These are phyloP conservation scores for Rhypophila decipiens DNA, from an alignment of 495 filamentous ascomycete genomes.

Conservation along the genomic window DNA sequence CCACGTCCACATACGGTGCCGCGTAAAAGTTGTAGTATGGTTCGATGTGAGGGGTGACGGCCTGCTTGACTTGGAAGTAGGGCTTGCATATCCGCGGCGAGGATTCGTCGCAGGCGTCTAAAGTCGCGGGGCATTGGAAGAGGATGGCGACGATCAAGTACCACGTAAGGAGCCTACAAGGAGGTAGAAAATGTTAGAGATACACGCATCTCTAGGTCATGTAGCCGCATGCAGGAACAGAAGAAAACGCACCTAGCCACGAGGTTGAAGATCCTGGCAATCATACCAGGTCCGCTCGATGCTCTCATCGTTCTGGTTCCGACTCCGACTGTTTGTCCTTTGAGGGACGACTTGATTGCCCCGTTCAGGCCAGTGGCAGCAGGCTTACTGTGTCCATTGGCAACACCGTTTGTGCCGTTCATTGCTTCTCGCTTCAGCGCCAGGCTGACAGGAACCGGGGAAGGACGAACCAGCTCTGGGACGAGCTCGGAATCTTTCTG, in stretches of 20 bases:
- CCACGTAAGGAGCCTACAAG: conserved; percentile 70
- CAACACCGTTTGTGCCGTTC: conserved; percentile 28
- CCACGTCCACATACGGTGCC: conserved; percentile 72
- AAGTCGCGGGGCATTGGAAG: conserved; percentile 72
- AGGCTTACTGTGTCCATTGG: conserved; percentile 23
- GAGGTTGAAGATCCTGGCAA: conserved; percentile 48
- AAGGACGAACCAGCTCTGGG: not conserved
- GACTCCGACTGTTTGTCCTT: conserved; percentile 22
- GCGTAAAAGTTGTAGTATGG: conserved; percentile 86
- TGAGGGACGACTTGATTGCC: conserved; percentile 18
- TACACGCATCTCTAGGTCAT: too few relatives aligned
- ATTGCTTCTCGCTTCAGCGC: conserved; percentile 21
- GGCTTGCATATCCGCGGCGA: conserved; percentile 81
- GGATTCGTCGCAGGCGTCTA: conserved; percentile 56
- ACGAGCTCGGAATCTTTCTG: too few relatives aligned
- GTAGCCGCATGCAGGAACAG: not conserved
- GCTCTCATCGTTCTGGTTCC: conserved; percentile 13
- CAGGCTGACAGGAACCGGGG: conserved; percentile 13
- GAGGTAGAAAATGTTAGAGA: not conserved
- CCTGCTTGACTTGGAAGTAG: conserved; percentile 64
- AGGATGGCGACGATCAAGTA: conserved; percentile 72
- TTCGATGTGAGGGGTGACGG: conserved; percentile 65
- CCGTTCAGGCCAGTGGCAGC: conserved; percentile 21
- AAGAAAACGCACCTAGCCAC: conserved; percentile 55
- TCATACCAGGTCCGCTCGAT: conserved; percentile 29